Base-by-base conservation (phyloP, 768 basidiomycete genomes). In the Trametes punicea region DNA sequence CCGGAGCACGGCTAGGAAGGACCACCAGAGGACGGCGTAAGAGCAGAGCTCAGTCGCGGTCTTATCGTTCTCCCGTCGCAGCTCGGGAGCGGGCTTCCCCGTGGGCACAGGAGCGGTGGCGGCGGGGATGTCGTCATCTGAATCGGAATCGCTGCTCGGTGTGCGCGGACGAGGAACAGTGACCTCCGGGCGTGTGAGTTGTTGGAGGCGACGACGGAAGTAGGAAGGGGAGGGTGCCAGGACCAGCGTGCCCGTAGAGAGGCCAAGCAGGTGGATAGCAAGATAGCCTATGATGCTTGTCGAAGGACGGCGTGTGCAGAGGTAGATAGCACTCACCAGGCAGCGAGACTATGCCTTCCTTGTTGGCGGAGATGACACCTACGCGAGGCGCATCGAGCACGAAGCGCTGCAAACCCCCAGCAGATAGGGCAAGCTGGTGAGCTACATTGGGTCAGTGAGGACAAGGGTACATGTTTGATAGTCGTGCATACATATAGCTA, bases 311-410 rank as follows among this genome's bases (percentile, higher is more conserved):
- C 21, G 33, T 20, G 34, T 10, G 20, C 30, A 56, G 41, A 34
- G 41, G 26, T 42, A n/a, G 49, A 46, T 13, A 50, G 18, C 15
- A 49, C 71, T 54, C 51, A 87, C 90, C 92, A 51, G 81, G 70
- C 18, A 96, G 76, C 1, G 90, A 93, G 29, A 88, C 76, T 20
- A 99, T 66, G 0, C 97, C 97, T 69, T 99, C 97, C 66, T 97
- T 97, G 75, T 99, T 98, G 18, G 83, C 79, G 30, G 81, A 84
- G 30, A 98, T 61, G 3, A 95, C 44, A 30, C 78, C 77, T 9
- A 71, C 74, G 7, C 96, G 82, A 2, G 84, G 80, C 0, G 83
- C 80, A 1, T 80, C 67, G 25, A 96, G 75, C 4, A 90, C 80
- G 71, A 84, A 93, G 0, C 71, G 44, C 64, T 86, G 79, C 6